Base-by-base conservation (phyloP, 164 flowering plant genomes). In the Buxus sempervirens region DNA sequence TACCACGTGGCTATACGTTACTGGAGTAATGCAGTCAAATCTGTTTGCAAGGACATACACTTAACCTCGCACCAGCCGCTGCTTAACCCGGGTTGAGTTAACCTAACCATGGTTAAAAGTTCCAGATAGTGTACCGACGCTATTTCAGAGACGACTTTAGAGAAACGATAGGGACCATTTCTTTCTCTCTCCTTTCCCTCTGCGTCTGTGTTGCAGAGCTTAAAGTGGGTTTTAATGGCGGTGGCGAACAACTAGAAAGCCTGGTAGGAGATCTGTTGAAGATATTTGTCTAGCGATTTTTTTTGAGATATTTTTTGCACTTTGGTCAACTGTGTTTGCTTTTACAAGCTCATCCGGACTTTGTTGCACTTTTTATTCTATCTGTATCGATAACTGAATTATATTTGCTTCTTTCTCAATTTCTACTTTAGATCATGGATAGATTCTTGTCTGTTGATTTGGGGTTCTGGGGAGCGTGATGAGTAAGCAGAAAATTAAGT, bases 151-250 rank as follows among this genome's bases (percentile, higher is more conserved):
- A 45, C 14, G 18, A 45, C 51, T 15, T 45, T 15, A 45, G 9
- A 45, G 9, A 45, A 10, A 10, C 45, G 2, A 45, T 10, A 4
- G 51, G 51, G 2, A 10, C 45, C 32, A 9, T 61, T n/a, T n/a
- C 45, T 32, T 48, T 61, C 45, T 61, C 64, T 61, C 45, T 32
- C 22, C 18, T 60, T 42, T 6, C 13, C 28, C 20, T 27, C 9
- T 60, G 18, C n/a, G n/a, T n/a, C n/a, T n/a, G n/a, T n/a, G 41
- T 60, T 60, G 9, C 41, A 9, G 63, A 60, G 41, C 63, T 60
- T 60, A 42, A 25, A 2, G 12, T 41, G 64, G 12, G 64, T 19
- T 61, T 61, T 38, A 61, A 61, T 61, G 64, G 64, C 64, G 64
- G 23, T 28, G 25, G 9, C 64, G 18, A 32, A 61, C 5, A 22